Conservation (phyloP, 352 stramenopile species). For the Pythium periplocum region DNA sequence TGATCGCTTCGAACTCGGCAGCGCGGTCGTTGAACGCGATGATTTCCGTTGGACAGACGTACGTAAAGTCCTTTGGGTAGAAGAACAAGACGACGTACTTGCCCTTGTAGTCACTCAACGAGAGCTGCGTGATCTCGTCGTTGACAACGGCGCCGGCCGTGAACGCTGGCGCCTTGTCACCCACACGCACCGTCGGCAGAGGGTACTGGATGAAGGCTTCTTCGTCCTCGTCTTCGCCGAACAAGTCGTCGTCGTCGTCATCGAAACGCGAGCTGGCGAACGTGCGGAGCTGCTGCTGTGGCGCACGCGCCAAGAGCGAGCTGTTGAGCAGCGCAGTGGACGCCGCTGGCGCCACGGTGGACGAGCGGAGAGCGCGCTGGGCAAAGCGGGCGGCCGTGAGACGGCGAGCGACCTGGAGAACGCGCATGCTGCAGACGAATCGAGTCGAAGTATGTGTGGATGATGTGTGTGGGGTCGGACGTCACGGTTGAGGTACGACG, state of each 20-base stretch:
- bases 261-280: slow-evolving; percentile 34
- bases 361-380: not conserved
- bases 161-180: slow-evolving; percentile 66
- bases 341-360: slow-evolving; percentile 7
- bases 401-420: slow-evolving; percentile 13
- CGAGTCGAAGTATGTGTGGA: no score
- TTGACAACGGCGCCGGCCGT: slow-evolving; percentile 69
- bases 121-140: slow-evolving; percentile 81
- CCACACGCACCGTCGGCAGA: slow-evolving; percentile 42
- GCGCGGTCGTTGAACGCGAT: slow-evolving; percentile 87
- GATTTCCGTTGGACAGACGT: slow-evolving; percentile 90
- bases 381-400: slow-evolving; percentile 4
- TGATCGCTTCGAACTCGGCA: slow-evolving; percentile 77
- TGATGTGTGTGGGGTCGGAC: no score
- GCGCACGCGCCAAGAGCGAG: slow-evolving; percentile 3
- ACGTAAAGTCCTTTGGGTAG: slow-evolving; percentile 90
- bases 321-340: not conserved
- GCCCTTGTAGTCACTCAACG: slow-evolving; percentile 76
- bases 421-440: slow-evolving; percentile 6
- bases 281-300: slow-evolving; percentile 17
- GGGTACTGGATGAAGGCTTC: slow-evolving; percentile 83
- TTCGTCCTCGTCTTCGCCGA: slow-evolving; percentile 60
- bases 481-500: no score
- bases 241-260: slow-evolving; percentile 50
- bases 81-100: slow-evolving; percentile 91